Conservation (phyloP, 192 early-diverging fungal genomes). For the Linnemannia exigua region DNA sequence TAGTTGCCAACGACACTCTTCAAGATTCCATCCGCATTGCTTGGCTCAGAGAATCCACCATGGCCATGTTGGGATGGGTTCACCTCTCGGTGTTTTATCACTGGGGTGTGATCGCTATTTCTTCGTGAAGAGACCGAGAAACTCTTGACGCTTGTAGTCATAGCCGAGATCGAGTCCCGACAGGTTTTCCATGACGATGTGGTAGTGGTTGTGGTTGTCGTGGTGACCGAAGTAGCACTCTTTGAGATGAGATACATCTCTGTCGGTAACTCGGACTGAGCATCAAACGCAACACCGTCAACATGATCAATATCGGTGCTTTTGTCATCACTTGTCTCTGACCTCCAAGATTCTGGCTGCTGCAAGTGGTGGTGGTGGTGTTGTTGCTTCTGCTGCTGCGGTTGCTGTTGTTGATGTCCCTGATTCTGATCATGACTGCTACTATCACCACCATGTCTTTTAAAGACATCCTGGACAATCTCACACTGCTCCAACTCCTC, state of each 20-base stretch:
- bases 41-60: neutral
- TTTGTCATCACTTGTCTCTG: neutral
- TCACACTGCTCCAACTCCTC: conserved; percentile 22
- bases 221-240: neutral
- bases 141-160: neutral
- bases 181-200: neutral
- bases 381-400: neutral
- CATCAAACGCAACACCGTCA: neutral
- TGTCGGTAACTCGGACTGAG: neutral
- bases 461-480: conserved; percentile 26
- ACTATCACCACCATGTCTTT: conserved; percentile 2
- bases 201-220: neutral
- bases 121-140: neutral
- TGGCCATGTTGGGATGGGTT: no score
- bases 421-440: neutral
- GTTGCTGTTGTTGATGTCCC: neutral
- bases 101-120: neutral
- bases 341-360: neutral
- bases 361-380: no score
- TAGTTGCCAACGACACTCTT: neutral
- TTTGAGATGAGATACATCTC: no score
- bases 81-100: no score
- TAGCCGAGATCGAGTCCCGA: neutral
- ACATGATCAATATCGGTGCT: neutral
- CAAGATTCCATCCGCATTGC: neutral